Conservation (phyloP, 2,329 filamentous ascomycete genomes). For the Trichoderma endophyticum region DNA sequence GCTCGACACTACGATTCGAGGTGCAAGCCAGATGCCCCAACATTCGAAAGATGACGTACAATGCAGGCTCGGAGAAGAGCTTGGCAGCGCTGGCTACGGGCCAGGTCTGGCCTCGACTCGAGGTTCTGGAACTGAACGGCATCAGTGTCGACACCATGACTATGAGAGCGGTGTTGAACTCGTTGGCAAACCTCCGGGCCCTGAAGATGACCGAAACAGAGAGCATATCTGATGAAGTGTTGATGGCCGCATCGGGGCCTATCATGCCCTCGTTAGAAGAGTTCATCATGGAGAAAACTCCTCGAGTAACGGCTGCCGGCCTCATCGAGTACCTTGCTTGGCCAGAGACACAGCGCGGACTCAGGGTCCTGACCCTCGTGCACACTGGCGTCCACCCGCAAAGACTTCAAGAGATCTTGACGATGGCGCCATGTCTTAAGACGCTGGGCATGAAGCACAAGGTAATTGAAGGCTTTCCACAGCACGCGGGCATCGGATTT, state of each 20-base stretch:
- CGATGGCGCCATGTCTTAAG: conserved; percentile 54
- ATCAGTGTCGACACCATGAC: conserved; percentile 68
- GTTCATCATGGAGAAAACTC: conserved; percentile 68
- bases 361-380: conserved; percentile 68
- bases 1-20: conserved; percentile 74
- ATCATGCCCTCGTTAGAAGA: conserved; percentile 72
- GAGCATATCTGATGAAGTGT: conserved; percentile 73
- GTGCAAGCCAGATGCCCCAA: conserved; percentile 79
- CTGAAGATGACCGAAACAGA: conserved; percentile 69
- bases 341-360: conserved; percentile 54
- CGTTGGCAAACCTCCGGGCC: conserved; percentile 65
- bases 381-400: conserved; percentile 67
- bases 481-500: conserved; percentile 50
- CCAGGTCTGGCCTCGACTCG: conserved; percentile 65
- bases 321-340: conserved; percentile 65
- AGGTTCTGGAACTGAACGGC: conserved; percentile 67
- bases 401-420: conserved; percentile 59
- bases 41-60: conserved; percentile 86
- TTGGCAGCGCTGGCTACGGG: conserved; percentile 67
- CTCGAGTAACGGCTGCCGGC: conserved; percentile 68
- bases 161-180: conserved; percentile 67
- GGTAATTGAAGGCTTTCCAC: conserved; percentile 49
- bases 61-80: conserved; percentile 71
- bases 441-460: conserved; percentile 54
- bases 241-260: conserved; percentile 63